Percentiles rank a stretch among this genome's conserved stretches.
These are phyloP conservation scores for Tulasnella sp. DNA, from an alignment of 768 basidiomycete genomes.

Conservation along the genomic window DNA sequence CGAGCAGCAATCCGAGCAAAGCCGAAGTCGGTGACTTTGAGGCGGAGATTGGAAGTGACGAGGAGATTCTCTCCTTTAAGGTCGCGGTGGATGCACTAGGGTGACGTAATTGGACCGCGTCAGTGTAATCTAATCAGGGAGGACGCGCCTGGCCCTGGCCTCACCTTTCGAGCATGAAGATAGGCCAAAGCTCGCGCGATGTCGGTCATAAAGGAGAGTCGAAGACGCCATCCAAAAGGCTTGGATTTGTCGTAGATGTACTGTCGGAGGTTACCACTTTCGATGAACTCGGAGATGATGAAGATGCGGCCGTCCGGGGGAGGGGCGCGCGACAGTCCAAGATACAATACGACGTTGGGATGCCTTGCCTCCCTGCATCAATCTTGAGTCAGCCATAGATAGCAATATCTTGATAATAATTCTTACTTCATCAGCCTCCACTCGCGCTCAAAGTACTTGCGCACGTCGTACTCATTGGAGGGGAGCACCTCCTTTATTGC, in stretches of 20 bases:
- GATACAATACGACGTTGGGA: conserved; percentile 87
- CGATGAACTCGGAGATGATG: conserved; percentile 92
- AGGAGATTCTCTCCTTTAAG: conserved; percentile 96
- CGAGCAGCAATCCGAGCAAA: conserved; percentile 91
- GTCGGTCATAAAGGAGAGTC: conserved; percentile 91
- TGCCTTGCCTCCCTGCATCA: conserved; percentile 64
- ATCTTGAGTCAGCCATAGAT: neutral
- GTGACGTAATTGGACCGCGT: neutral
- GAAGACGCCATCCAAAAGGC: conserved; percentile 87
- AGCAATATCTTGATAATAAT: neutral
- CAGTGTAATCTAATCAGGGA: conserved; percentile 31
- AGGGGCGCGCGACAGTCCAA: conserved; percentile 79
- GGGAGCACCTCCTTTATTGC: conserved; percentile 96
- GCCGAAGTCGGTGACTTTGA: conserved; percentile 99
- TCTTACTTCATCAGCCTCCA: conserved; percentile 87
- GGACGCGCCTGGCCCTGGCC: conserved; percentile 49
- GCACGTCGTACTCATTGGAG: conserved; percentile 83
- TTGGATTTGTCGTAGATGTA: conserved; percentile 82
- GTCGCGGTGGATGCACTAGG: conserved; percentile 50
- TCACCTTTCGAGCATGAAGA: conserved; percentile 77
- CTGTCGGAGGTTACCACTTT: conserved; percentile 81
- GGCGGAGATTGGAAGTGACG: conserved; percentile 85
- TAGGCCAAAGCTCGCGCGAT: conserved; percentile 93
- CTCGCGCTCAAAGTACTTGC: conserved; percentile 98
- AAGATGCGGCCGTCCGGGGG: conserved; percentile 76